phyloP scores from a whole-genome alignment of 139 green algal genomes.

The Nannochloris sp. region DNA sequence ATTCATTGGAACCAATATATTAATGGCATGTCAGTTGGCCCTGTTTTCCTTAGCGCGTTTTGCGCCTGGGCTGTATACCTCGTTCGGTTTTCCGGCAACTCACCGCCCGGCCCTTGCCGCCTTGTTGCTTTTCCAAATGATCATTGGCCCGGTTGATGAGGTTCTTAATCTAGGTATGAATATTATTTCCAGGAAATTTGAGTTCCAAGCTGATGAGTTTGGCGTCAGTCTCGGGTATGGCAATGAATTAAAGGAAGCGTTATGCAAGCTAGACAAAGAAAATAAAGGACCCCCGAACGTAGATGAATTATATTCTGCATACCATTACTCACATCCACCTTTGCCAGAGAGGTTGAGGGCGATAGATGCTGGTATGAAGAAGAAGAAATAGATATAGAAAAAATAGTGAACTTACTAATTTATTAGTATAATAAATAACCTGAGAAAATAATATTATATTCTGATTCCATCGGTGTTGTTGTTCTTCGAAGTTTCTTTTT shows the following conservation, averaged over 20 bases:
- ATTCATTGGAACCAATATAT: slow-evolving; percentile 48
- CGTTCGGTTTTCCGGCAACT: slow-evolving; percentile 69
- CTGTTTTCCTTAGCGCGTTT: slow-evolving; percentile 59
- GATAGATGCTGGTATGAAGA: slow-evolving; percentile 48
- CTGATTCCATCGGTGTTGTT: too few species aligned
- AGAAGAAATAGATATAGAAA: slow-evolving; percentile 19
- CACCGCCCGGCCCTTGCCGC: slow-evolving; percentile 62
- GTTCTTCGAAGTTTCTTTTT: too few species aligned
- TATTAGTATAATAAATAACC: neutral
- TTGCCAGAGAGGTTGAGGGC: slow-evolving; percentile 69
- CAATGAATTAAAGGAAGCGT: slow-evolving; percentile 42
- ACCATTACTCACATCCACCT: slow-evolving; percentile 78
- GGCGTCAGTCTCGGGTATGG: slow-evolving; percentile 47
- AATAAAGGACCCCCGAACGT: slow-evolving; percentile 66
- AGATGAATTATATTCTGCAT: slow-evolving; percentile 54
- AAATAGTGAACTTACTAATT: neutral
- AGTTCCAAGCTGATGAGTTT: slow-evolving; percentile 91
- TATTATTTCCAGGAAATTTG: slow-evolving; percentile 68
- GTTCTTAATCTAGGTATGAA: slow-evolving; percentile 62
- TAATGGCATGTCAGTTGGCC: slow-evolving; percentile 58
- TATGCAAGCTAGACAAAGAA: slow-evolving; percentile 73
- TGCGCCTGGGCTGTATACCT: slow-evolving; percentile 43
- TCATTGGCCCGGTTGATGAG: slow-evolving; percentile 69
- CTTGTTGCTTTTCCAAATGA: slow-evolving; percentile 75
- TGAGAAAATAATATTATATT: neutral